A percentile compares a stretch with the other conserved stretches of the same genome.
Evolutionary conservation across 306 rosid species (phyloP).

Genomic region (Inga leiocalycina): DNA sequence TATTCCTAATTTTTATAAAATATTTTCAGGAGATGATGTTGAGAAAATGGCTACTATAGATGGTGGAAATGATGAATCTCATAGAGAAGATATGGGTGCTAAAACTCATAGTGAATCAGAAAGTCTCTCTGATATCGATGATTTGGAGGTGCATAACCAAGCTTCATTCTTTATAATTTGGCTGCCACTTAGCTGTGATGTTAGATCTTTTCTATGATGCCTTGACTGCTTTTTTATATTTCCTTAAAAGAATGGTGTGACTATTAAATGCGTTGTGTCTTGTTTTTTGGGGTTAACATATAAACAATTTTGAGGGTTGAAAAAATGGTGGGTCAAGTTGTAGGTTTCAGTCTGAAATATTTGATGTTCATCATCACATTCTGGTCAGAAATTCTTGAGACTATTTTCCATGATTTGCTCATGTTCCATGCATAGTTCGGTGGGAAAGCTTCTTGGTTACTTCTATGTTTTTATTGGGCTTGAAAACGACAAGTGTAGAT

Average conservation of each 20-base stretch:
- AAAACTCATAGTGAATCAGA: conserved; percentile 50
- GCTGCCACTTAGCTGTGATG: background rate
- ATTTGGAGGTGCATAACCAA: conserved; percentile 48
- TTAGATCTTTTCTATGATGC: background rate
- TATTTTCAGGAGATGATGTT: conserved; percentile 32
- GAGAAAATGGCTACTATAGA: conserved; percentile 26
- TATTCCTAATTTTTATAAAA: conserved; percentile 17
- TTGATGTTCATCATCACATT: background rate
- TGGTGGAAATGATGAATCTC: conserved; percentile 27
- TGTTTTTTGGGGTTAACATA: background rate
- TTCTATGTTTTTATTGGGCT: background rate
- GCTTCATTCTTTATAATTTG: conserved; percentile 3
- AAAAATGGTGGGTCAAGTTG: background rate
- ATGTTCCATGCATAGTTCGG: no score
- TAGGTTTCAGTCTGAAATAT: background rate
- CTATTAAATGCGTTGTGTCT: background rate
- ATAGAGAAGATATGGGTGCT: conserved; percentile 29
- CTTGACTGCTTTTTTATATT: background rate
- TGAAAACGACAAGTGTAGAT: background rate
- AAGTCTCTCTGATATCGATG: conserved; percentile 67
- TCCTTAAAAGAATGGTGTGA: background rate
- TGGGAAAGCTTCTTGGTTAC: background rate
- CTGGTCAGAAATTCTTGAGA: background rate
- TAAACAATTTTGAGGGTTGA: background rate
- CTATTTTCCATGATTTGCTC: background rate